These are phyloP conservation scores for Waltergamsia citrina DNA, from an alignment of 2,329 filamentous ascomycete species.

Conservation along the genomic window DNA sequence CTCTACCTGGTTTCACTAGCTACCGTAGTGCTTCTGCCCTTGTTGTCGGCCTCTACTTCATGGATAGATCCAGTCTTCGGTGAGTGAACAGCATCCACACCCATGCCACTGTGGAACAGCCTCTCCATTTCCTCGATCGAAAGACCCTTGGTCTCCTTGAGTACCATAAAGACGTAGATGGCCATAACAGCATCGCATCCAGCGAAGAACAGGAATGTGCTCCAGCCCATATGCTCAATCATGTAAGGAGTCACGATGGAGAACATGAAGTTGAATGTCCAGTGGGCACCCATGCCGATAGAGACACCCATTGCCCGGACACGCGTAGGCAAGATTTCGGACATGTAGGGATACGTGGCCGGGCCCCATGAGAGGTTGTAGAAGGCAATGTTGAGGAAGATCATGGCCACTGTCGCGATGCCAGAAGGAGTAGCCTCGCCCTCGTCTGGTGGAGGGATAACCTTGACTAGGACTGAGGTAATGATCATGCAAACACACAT, in stretches of 20 bases:
- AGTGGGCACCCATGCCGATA: conserved; percentile 53
- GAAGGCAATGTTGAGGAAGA: conserved; percentile 54
- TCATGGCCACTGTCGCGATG: conserved; percentile 41
- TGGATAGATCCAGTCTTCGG: no score
- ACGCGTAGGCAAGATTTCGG: conserved; percentile 49
- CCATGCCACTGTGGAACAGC: no score
- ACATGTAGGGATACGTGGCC: conserved; percentile 55
- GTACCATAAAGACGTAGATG: conserved; percentile 48
- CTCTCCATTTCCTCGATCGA: conserved; percentile 49
- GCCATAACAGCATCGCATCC: conserved; percentile 51
- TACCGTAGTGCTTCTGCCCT: no score
- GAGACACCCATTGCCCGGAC: conserved; percentile 52
- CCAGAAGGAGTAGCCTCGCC: conserved; percentile 25
- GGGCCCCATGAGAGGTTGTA: conserved; percentile 57
- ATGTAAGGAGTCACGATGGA: conserved; percentile 37
- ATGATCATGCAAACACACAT: conserved; percentile 35
- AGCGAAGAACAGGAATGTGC: conserved; percentile 53
- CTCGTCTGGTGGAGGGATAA: conserved; percentile 15
- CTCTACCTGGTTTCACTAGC: no score
- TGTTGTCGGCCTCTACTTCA: no score
- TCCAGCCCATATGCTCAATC: conserved; percentile 35
- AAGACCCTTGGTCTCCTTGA: conserved; percentile 56
- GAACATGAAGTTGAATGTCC: conserved; percentile 58
- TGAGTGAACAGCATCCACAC: no score
- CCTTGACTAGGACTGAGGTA: conserved; percentile 33